Evolutionary conservation across 352 stramenopile genomes (phyloP), one percentile per base, ranked within the genome.

Genomic region (Globisporangium canariense): DNA sequence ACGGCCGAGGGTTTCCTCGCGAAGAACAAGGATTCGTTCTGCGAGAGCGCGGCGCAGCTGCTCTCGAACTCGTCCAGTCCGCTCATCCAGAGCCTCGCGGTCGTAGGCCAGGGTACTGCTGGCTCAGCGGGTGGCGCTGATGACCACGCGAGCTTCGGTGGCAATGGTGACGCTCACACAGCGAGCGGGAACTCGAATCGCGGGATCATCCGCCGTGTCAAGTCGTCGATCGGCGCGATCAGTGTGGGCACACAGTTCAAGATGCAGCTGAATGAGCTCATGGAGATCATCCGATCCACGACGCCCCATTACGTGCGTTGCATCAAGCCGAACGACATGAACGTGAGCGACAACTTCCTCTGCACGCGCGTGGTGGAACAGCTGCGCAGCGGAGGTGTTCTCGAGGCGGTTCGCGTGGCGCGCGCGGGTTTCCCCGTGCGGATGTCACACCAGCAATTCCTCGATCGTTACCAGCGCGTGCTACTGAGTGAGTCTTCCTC

Each of bases 261-360:
- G 58, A 78, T 86, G 22, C 96, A 99, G 70, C 79, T 99, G 25
- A 93, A 90, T 50, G 83, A 96, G n/a, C 83, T 99, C 13, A 84
- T 98, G 54, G 74, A 82, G 6, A 90, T 88, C 14, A 98, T 99
- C 47, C 92, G 97, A 30, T 78, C 78, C 25, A 99, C 97, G 7
- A 86, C 90, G 28, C 97, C 97, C 46, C 97, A 99, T 77, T 99
- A 99, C 76, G 94, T 99, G 60, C 94, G 97, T 62, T 99, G 98
- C 72, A 90, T 99, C 43, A 99, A 99, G 70, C 97, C 98, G 36
- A 99, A 99, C 70, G 95, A 99, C 75, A 63, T 43, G 1, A 89
- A 90, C 57, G 66, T 76, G 34, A 63, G 71, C n/a, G 78, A 77
- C 2, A 49, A 73, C 22, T 99, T 99, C 66, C 51, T 81, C 47